Base-by-base conservation (phyloP, 306 rosid genomes). In the Ochetophila trinervis region DNA sequence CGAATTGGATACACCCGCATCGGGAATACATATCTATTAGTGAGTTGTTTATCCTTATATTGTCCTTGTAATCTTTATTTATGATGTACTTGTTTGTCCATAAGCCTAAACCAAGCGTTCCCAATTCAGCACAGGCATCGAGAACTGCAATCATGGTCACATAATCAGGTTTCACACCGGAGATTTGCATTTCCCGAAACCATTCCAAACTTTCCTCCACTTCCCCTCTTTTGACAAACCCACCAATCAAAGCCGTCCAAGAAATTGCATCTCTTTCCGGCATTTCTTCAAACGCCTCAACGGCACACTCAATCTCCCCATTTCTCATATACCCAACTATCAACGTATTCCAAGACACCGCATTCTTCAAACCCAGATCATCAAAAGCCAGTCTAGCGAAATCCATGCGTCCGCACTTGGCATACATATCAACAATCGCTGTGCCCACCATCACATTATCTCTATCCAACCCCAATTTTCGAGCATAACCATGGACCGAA, bases 231-330 rank as follows among this genome's bases (percentile, higher is more conserved):
- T 84, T 89, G 67, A 83, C 77, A 79, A 92, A 87, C 58, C 98
- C 98, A 55, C 86, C 88, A 70, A 92, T 92, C 12, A 92, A 53
- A 56, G 78, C 85, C 8, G 98, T 92, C 98, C 96, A 92, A 37
- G 96, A 83, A 67, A 92, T 55, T 0, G 74, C 88, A 68, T 84
- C 87, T 78, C 81, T 89, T 8, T 63, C 44, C 34, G 93, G 98
- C 96, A 87, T 84, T 89, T 79, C 60, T 59, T 87, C 93, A 62
- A 89, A 92, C 95, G 89, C 35, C 4, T 75, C 57, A 32, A 89
- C 44, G 0, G 93, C 96, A 57, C 66, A 19, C 17, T 69, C 78
- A 18, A 85, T 62, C 13, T 76, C 71, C 4, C 96, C 92, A 20
- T 76, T 83, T 64, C 71, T 82, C 95, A 84, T 79, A 21, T 67